Base-by-base conservation (phyloP, 2,329 filamentous ascomycete species). In the Fusarium palustre region DNA sequence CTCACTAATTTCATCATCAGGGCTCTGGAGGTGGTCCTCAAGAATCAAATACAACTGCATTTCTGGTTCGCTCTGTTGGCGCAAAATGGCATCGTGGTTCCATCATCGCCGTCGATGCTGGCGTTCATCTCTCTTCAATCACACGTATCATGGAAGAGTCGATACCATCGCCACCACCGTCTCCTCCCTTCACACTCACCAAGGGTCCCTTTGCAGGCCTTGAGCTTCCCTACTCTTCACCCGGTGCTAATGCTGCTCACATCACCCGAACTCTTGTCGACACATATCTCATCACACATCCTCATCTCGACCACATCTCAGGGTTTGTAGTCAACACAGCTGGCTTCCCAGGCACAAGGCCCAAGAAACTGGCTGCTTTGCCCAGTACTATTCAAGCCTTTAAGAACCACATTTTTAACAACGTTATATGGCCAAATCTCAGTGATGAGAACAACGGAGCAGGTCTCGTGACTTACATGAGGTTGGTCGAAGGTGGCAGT, bases 341-440 rank as follows among this genome's bases (percentile, higher is more conserved):
- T 7, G 91, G 92, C 5, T 88, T 97, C 22, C 91, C 93, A 31
- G 92, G 92, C 31, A 88, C 91, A 3, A 88, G 90, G 30, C 93
- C 94, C 0, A 99, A 98, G 80, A 89, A 91, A 25, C 84, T 99
- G 16, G 94, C 95, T 2, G 95, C 92, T 1, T 82, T 98, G 6
- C 93, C 94, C 0, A 91, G 89, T 30, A 97, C 95, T n/a, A 94
- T 99, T 53, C 87, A 93, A 46, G 94, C 95, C 0, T 90, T 99
- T 79, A 98, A 97, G 78, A 89, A 85, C 1, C 94, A 99, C 79
- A 93, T 99, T 63, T 99, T 99, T 83, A 99, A 99, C 80, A 97
- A 97, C 75, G 84, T 97, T 60, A 97, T 98, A 55, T 99, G 96
- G 96, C 96, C 96, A 0, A 99, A 99, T 72, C 82, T 99, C 39